Base-by-base conservation (phyloP, 805 yeast genomes). In the Wickerhamomyces xylosicus region DNA sequence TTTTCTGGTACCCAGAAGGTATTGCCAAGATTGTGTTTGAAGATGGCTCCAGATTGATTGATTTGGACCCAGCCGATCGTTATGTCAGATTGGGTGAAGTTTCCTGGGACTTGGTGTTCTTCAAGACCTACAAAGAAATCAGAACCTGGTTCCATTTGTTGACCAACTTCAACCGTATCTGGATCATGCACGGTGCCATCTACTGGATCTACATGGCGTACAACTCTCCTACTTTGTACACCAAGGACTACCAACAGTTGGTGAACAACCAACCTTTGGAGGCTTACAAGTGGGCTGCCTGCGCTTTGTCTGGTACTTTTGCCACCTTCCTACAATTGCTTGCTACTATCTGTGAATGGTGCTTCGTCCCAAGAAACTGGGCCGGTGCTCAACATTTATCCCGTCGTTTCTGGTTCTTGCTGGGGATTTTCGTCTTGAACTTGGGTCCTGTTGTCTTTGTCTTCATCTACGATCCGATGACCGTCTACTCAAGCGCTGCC, bases 1-100 rank as follows among this genome's bases (percentile, higher is more conserved):
- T 92, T 53, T 92, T 94, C 67, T 92, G 99, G 99, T 92, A 94
- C 66, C 97, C 97, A 36, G 97, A 94, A 67, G 99, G 98, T 72
- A 84, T 92, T 48, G 80, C 94, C 43, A 81, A 92, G 64, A 89
- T 92, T 53, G 74, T 81, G 37, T 75, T 90, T 54, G 92, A 83
- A 58, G 97, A 92, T 59, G 96, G 95, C 49, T 71, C 95, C 16
- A 79, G 95, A 60, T 70, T 92, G 52, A 85, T 89, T 38, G 97
- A 92, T 53, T 66, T 89, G 53, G 94, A 96, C 29, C 74, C 78
- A 42, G 85, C 78, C 54, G 96, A 92, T 65, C 83, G 99, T 63
- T 94, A 77, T 60, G 71, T 77, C 54, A 77, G 83, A 62, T 72
- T 92, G 43, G 95, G 96, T 51, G 97, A 92, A 51, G 90, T 87